A percentile compares a stretch with the other conserved stretches of the same genome.
These are phyloP conservation scores for Aspergillus sp. DNA, from an alignment of 2,329 filamentous ascomycete genomes.

Conservation along the genomic window DNA sequence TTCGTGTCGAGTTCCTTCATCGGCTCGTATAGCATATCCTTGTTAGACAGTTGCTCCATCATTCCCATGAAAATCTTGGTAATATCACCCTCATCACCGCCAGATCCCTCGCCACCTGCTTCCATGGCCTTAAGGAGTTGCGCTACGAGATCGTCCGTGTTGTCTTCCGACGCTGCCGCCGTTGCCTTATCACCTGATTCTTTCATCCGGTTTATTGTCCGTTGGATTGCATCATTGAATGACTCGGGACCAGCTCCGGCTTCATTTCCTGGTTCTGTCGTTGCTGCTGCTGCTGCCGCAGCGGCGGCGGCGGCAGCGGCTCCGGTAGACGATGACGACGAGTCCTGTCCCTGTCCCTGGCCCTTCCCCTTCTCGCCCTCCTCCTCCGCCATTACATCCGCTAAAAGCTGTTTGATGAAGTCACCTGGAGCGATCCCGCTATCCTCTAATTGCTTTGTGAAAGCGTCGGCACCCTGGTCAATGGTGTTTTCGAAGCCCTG, in stretches of 20 bases:
- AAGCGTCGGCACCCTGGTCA: constrained; percentile 35
- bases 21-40: constrained; percentile 96
- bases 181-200: constrained; percentile 82
- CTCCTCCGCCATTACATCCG: constrained; percentile 35
- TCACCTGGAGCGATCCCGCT: constrained; percentile 35
- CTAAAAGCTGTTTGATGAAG: constrained; percentile 37
- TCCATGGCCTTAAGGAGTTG: constrained; percentile 91
- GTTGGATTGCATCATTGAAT: constrained; percentile 90
- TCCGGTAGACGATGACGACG: neutral
- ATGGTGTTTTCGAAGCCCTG: constrained; percentile 26
- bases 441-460: constrained; percentile 37
- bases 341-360: constrained; percentile 13
- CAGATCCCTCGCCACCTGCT: constrained; percentile 53
- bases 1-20: constrained; percentile 97
- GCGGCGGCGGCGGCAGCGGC: too few species aligned
- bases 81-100: constrained; percentile 76
- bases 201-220: constrained; percentile 96
- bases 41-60: constrained; percentile 99
- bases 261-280: constrained; percentile 20
- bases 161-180: constrained; percentile 65
- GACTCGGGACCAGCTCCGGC: constrained; percentile 56
- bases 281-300: constrained; percentile 17
- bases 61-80: constrained; percentile 94
- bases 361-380: constrained; percentile 14
- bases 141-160: constrained; percentile 79